These are phyloP conservation scores for Aegle marmelos DNA, from an alignment of 345 rosid species.

Conservation along the genomic window DNA sequence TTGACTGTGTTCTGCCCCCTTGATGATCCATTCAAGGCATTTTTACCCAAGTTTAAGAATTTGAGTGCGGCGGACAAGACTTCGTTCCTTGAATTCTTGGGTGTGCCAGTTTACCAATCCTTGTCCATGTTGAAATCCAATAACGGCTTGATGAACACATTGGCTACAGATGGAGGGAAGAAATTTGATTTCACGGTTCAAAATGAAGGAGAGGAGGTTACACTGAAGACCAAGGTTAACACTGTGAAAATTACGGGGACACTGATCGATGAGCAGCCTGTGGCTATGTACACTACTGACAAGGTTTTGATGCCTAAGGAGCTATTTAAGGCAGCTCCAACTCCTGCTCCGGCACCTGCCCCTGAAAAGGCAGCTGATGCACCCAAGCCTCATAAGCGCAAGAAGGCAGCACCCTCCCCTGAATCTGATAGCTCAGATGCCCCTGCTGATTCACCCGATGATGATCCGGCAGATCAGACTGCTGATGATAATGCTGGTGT, in stretches of 20 bases:
- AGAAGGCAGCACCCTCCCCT: slow-evolving; percentile 25
- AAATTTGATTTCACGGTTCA: slow-evolving; percentile 84
- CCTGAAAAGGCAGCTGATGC: slow-evolving; percentile 63
- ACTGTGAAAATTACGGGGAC: slow-evolving; percentile 70
- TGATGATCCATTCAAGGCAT: slow-evolving; percentile 81
- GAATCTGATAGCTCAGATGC: slow-evolving; percentile 45
- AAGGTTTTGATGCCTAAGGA: slow-evolving; percentile 79
- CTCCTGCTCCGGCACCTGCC: slow-evolving; percentile 70
- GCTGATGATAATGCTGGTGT: slow-evolving; percentile 56
- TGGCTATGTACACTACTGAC: slow-evolving; percentile 63
- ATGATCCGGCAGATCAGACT: slow-evolving; percentile 43
- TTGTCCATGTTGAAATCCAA: slow-evolving; percentile 73
- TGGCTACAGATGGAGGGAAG: slow-evolving; percentile 81
- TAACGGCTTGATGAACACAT: slow-evolving; percentile 87
- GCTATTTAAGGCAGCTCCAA: slow-evolving; percentile 63
- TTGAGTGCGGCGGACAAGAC: slow-evolving; percentile 62
- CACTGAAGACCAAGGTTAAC: slow-evolving; percentile 64
- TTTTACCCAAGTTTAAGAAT: slow-evolving; percentile 78
- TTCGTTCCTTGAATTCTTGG: slow-evolving; percentile 72
- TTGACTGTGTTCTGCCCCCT: slow-evolving; percentile 95
- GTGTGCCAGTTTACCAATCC: slow-evolving; percentile 71
- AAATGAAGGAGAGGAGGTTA: slow-evolving; percentile 71
- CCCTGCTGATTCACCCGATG: slow-evolving; percentile 68
- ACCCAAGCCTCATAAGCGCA: slow-evolving; percentile 46
- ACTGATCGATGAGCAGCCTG: slow-evolving; percentile 71